Evolutionary conservation across 495 filamentous ascomycete species (phyloP), one percentile per base, ranked within the genome.

Genomic region (Aspergillus bertholletiae): DNA sequence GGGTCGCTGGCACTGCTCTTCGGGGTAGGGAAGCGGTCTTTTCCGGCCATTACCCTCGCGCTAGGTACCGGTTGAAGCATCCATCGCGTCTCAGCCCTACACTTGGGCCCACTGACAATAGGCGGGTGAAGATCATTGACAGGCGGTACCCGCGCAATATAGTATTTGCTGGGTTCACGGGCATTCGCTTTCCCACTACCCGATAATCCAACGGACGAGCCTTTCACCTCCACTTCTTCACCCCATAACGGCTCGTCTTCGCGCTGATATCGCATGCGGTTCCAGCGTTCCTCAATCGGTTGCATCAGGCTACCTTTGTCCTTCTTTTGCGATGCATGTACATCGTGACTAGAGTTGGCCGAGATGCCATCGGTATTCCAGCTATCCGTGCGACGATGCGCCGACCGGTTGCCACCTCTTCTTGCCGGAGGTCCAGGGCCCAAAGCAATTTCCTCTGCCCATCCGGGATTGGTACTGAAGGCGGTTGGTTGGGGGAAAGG

Each of bases 61-160:
- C 80, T 81, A 34, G 92, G 92, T 3, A 90, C 90, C 2, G 91
- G 92, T 67, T 93, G 88, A 28, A 96, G 74, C 90, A 96, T 94
- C 92, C 92, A 96, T 60, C 74, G 73, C n/a, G 84, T 85, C 49
- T 86, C 88, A 22, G 82, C 83, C 47, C 76, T 79, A 63, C 84
- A 81, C 17, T 76, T 70, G 7, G 89, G 87, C 55, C 84, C 85
- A 65, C 88, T 88, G 47, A 95, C 90, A 49, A 93, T 86, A 9
- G 92, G 89, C 9, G 91, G 90, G 62, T 95, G 89, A 28, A 89
- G 79, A 57, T 95, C 89, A 66, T 94, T 94, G 56, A 96, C 84
- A 9, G 88, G 85, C 12, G 90, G 90, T 53, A 88, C 88, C 23
- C 79, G 76, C n/a, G 84, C 80, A 47, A 77, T 74, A 53, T 83